These are phyloP conservation scores for Suhomyces faveliae DNA, from an alignment of 805 yeast species.

Conservation along the genomic window DNA sequence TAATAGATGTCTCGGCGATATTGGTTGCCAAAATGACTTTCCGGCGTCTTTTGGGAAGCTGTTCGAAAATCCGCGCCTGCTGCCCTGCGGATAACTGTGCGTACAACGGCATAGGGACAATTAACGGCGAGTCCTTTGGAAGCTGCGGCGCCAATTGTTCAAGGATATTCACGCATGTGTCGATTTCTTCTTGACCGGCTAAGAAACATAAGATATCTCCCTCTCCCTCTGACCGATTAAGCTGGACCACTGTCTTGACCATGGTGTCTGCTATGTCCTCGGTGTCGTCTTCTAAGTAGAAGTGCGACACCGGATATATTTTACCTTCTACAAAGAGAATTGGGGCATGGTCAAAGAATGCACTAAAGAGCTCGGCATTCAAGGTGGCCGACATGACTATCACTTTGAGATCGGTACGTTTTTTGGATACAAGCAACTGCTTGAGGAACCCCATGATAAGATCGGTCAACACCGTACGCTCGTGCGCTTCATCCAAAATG, in stretches of 20 bases:
- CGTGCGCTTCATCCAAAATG: slow-evolving; percentile 96
- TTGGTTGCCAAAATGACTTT: slow-evolving; percentile 91
- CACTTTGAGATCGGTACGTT: slow-evolving; percentile 60
- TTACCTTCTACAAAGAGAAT: slow-evolving; percentile 87
- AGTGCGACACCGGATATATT: slow-evolving; percentile 76
- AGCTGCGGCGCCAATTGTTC: slow-evolving; percentile 60
- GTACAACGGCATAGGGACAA: slow-evolving; percentile 81
- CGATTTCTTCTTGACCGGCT: slow-evolving; percentile 98
- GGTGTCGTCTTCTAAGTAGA: slow-evolving; percentile 59
- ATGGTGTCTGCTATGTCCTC: slow-evolving; percentile 85
- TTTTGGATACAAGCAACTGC: slow-evolving; percentile 48
- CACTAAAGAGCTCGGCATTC: slow-evolving; percentile 83
- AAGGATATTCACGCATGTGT: slow-evolving; percentile 67
- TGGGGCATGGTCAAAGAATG: slow-evolving; percentile 77
- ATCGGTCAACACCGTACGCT: slow-evolving; percentile 90
- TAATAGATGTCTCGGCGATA: slow-evolving; percentile 96
- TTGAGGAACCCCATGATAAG: slow-evolving; percentile 85
- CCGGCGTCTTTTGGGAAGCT: slow-evolving; percentile 62
- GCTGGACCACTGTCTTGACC: slow-evolving; percentile 70
- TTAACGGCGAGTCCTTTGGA: slow-evolving; percentile 70
- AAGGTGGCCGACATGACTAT: slow-evolving; percentile 96
- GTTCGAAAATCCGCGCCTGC: slow-evolving; percentile 77
- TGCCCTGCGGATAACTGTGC: slow-evolving; percentile 88
- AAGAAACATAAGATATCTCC: slow-evolving; percentile 93
- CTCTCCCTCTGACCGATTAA: slow-evolving; percentile 72